phyloP scores from a whole-genome alignment of 129 eudicot genomes.

The Helianthus annuus region DNA sequence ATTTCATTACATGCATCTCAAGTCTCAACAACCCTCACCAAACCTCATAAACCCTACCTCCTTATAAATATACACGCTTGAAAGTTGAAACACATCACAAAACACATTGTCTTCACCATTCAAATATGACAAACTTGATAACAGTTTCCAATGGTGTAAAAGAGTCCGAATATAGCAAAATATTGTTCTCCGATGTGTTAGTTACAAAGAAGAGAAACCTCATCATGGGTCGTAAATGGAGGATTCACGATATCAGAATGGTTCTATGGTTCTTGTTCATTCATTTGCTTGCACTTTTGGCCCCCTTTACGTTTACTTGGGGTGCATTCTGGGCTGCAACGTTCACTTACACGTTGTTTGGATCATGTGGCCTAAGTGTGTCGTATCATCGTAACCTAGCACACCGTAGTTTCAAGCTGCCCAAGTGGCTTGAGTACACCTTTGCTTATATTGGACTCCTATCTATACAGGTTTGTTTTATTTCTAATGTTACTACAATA shows the following conservation, averaged over 20 bases:
- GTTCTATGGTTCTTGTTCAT: background rate
- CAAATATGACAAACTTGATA: no score
- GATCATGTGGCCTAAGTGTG: background rate
- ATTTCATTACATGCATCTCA: no score
- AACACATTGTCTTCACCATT: background rate
- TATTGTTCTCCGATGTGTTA: slow-evolving; percentile 13
- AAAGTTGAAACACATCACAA: background rate
- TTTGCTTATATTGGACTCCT: slow-evolving; percentile 34
- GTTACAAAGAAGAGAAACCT: slow-evolving; percentile 24
- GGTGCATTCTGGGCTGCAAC: slow-evolving; percentile 16
- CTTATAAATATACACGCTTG: background rate
- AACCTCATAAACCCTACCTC: background rate
- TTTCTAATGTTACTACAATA: background rate
- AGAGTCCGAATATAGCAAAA: background rate
- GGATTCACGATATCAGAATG: slow-evolving; percentile 1
- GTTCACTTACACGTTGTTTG: background rate
- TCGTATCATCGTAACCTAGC: slow-evolving; percentile 30
- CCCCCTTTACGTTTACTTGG: slow-evolving; percentile 36
- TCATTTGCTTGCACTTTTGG: slow-evolving; percentile 29
- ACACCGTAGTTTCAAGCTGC: slow-evolving; percentile 30
- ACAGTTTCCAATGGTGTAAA: background rate
- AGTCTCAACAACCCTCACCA: background rate
- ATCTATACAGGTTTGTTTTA: slow-evolving; percentile 15
- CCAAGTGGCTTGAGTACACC: slow-evolving; percentile 38
- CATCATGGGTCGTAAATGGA: slow-evolving; percentile 31